These are phyloP conservation scores for Strobilomyces dryophilus DNA, from an alignment of 768 basidiomycete species.

Conservation along the genomic window DNA sequence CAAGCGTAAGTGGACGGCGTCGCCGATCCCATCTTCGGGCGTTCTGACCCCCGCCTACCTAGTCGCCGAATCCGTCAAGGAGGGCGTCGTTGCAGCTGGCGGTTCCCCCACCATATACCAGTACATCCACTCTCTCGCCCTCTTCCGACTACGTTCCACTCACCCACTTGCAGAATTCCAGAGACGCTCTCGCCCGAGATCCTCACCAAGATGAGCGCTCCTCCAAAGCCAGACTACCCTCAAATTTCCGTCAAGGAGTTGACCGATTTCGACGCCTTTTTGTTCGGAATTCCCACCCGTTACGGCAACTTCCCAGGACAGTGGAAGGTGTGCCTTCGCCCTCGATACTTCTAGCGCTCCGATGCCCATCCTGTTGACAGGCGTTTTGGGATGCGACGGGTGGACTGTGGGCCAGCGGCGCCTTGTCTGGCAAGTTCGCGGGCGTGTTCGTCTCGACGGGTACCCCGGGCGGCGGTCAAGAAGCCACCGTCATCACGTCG, in stretches of 20 bases:
- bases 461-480: conserved; percentile 33
- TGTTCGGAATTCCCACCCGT: conserved; percentile 43
- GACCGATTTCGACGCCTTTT: conserved; percentile 33
- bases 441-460: conserved; percentile 71
- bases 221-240: conserved; percentile 60
- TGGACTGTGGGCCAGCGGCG: conserved; percentile 54
- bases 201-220: conserved; percentile 63
- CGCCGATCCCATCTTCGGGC: not conserved
- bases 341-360: not conserved
- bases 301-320: conserved; percentile 46
- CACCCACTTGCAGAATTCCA: conserved; percentile 45
- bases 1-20: conserved; percentile 44
- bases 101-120: conserved; percentile 53
- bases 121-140: conserved; percentile 32
- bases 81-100: conserved; percentile 45
- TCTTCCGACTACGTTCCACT: not conserved
- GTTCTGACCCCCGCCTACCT: not conserved
- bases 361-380: conserved; percentile 29
- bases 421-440: conserved; percentile 69
- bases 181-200: conserved; percentile 76
- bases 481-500: conserved; percentile 46
- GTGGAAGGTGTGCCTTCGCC: conserved; percentile 50
- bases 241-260: conserved; percentile 12
- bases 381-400: conserved; percentile 77
- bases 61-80: conserved; percentile 59